Evolutionary conservation across 768 basidiomycete genomes (phyloP).

Genomic region (Pulveroboletus sp.): DNA sequence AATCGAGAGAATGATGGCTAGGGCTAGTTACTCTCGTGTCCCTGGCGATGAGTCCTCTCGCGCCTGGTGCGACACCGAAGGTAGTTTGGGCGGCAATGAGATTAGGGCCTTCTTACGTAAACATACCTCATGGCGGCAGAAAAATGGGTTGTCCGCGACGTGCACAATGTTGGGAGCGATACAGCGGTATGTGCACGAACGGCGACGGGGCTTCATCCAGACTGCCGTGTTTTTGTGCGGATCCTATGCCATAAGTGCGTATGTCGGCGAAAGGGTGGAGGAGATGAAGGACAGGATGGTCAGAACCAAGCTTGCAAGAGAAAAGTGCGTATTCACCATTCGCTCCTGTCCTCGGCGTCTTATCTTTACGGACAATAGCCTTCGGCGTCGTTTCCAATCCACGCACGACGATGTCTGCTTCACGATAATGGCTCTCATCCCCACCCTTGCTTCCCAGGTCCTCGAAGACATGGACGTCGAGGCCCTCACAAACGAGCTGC

Average conservation of each 20-base stretch:
- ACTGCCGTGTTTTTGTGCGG: constrained; percentile 53
- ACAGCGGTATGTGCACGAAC: constrained; percentile 46
- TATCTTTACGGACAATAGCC: constrained; percentile 35
- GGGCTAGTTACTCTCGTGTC: too few species aligned
- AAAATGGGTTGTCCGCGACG: constrained; percentile 4
- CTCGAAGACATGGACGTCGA: constrained; percentile 78
- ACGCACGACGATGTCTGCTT: constrained; percentile 76
- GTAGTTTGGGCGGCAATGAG: too few species aligned
- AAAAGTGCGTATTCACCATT: constrained; percentile 37
- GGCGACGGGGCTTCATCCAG: constrained; percentile 44
- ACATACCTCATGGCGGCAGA: too few species aligned
- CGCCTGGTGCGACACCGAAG: too few species aligned
- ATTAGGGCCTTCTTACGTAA: too few species aligned
- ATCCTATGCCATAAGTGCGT: constrained; percentile 58
- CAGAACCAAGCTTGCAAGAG: constrained; percentile 57
- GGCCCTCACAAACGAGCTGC: constrained; percentile 54
- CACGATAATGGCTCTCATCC: constrained; percentile 66
- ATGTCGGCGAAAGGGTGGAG: constrained; percentile 57
- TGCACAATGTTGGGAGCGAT: constrained; percentile 42
- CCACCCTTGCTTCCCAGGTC: constrained; percentile 61
- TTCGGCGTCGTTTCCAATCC: constrained; percentile 68
- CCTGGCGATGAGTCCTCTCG: too few species aligned
- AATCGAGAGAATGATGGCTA: constrained; percentile 20
- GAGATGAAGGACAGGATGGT: constrained; percentile 63
- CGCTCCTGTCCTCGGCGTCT: background rate